These are phyloP conservation scores for Diddensiella caesifluorescens DNA, from an alignment of 805 yeast species.

Conservation along the genomic window DNA sequence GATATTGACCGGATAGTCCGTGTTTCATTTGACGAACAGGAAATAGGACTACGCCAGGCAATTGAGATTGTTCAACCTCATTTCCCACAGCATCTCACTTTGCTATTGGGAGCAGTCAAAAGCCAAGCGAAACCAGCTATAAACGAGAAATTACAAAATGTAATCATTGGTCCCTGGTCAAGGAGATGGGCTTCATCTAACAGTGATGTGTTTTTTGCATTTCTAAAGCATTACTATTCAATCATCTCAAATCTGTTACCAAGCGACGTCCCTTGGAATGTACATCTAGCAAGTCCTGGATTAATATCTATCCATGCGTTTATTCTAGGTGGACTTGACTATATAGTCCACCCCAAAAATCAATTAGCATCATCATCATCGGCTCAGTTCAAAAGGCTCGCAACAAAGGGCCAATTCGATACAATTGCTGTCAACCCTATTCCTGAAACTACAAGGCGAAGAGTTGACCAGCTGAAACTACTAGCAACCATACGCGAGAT, in stretches of 20 bases:
- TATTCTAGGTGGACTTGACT: conserved; percentile 23
- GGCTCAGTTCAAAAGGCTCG: conserved; percentile 1
- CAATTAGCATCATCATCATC: not conserved
- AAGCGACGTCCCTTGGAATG: conserved; percentile 18
- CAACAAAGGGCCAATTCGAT: conserved; percentile 12
- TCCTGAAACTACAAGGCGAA: conserved; percentile 20
- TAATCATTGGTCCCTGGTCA: conserved; percentile 33
- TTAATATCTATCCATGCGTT: conserved; percentile 23
- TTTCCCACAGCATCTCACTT: conserved; percentile 27
- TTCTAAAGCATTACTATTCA: conserved; percentile 37
- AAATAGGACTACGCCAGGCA: conserved; percentile 1
- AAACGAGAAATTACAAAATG: conserved; percentile 11
- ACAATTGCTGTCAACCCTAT: conserved; percentile 22
- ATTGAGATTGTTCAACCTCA: conserved; percentile 6
- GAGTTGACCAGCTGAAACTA: conserved; percentile 33
- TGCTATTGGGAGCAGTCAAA: conserved; percentile 22
- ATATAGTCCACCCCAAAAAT: conserved; percentile 21
- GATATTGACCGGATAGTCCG: conserved; percentile 25
- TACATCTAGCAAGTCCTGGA: conserved; percentile 26
- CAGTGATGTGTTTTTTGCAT: conserved; percentile 37
- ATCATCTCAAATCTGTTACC: conserved; percentile 29
- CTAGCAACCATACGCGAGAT: conserved; percentile 35
- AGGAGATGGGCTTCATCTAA: conserved; percentile 33
- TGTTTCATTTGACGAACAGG: conserved; percentile 10
- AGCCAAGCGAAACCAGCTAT: not conserved